phyloP scores from a whole-genome alignment of 306 rosid genomes.

The cucumber (Cucumis sativus) region Cucumber_9930_V3 NC_026658.2:18029501-18030000 shows the following conservation, averaged over 20 bases:
- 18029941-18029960: constrained; percentile 43
- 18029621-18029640: constrained; percentile 1
- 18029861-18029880: neutral
- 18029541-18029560: constrained; percentile 82
- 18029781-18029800: constrained; percentile 90
- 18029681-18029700: constrained; percentile 3
- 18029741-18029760: constrained; percentile 75
- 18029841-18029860: neutral
- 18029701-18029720: constrained; percentile 11
- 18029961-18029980: constrained; percentile 82
- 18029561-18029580: constrained; percentile 73
- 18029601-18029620: constrained; percentile 61
- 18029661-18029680: neutral
- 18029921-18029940: neutral
- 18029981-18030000: constrained; percentile 70
- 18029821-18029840: neutral
- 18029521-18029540: constrained; percentile 11
- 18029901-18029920: neutral
- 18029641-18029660: neutral
- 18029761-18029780: constrained; percentile 82
- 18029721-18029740: constrained; percentile 11
- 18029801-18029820: neutral
- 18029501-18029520: constrained; percentile 6
- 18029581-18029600: constrained; percentile 88
- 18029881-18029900: neutral